These are phyloP conservation scores for Tetrahymena elliotti DNA, from an alignment of 73 alveolate species.

Conservation along the genomic window DNA sequence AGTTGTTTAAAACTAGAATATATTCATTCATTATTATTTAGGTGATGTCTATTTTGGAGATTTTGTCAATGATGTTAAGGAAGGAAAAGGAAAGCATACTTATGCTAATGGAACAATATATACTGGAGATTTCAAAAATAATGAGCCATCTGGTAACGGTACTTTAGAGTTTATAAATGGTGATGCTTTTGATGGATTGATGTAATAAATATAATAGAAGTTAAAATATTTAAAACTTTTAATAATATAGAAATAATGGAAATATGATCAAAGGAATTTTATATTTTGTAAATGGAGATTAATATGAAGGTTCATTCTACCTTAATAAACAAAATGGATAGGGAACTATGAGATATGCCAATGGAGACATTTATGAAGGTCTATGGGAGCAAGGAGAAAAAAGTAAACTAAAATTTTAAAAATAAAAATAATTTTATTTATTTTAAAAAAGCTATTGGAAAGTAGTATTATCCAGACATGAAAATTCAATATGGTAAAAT, in stretches of 20 bases:
- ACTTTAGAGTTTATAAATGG: constrained; percentile 63
- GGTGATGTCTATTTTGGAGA: constrained; percentile 82
- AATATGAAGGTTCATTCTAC: constrained; percentile 82
- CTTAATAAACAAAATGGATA: constrained; percentile 88
- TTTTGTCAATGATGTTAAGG: constrained; percentile 65
- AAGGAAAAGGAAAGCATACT: constrained; percentile 51
- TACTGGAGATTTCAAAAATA: constrained; percentile 68
- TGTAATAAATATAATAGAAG: neutral
- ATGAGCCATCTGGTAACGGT: constrained; percentile 85
- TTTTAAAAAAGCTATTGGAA: neutral
- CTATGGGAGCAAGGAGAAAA: constrained; percentile 6
- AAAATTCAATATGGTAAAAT: neutral
- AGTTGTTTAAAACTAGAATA: neutral
- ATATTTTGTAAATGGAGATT: constrained; percentile 86
- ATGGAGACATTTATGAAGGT: constrained; percentile 81
- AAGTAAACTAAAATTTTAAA: neutral
- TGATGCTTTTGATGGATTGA: constrained; percentile 62
- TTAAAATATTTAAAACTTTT: neutral
- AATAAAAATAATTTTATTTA: neutral
- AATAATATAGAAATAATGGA: constrained; percentile 3
- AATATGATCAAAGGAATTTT: constrained; percentile 67
- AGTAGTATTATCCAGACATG: neutral
- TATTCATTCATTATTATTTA: constrained; percentile 48
- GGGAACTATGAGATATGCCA: constrained; percentile 78
- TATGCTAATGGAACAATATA: constrained; percentile 39